Evolutionary conservation across 495 filamentous ascomycete species (phyloP).

Genomic region (Penicillium ochrochloron): DNA sequence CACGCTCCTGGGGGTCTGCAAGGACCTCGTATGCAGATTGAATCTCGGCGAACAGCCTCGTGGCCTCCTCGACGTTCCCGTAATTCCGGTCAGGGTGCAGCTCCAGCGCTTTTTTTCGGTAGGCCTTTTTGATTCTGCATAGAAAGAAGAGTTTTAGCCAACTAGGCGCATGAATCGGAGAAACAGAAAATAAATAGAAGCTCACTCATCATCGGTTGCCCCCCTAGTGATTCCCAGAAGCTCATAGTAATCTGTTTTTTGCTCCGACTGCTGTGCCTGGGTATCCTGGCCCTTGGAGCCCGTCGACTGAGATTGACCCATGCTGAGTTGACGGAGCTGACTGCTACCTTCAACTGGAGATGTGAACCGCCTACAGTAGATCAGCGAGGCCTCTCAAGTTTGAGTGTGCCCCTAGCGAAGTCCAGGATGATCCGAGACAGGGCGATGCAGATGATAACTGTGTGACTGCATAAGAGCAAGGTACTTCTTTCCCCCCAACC

Average conservation of each 20-base stretch:
- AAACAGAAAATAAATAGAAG: background rate
- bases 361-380: background rate
- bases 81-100: constrained; percentile 95
- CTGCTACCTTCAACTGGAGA: too few relatives aligned
- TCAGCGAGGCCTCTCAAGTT: background rate
- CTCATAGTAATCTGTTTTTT: constrained; percentile 91
- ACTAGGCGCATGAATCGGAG: background rate
- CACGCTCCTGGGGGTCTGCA: constrained; percentile 91
- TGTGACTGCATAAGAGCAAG: background rate
- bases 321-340: constrained; percentile 35
- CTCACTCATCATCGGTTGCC: constrained; percentile 85
- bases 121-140: constrained; percentile 87
- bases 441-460: background rate
- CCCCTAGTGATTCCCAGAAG: constrained; percentile 72
- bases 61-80: constrained; percentile 81
- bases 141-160: background rate
- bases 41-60: constrained; percentile 83
- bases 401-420: background rate
- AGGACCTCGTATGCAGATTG: constrained; percentile 94
- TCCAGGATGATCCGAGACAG: background rate
- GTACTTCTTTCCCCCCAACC: background rate
- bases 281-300: constrained; percentile 36
- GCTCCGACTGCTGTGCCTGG: constrained; percentile 29
- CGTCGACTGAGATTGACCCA: constrained; percentile 84
- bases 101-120: constrained; percentile 86